Base-by-base conservation (phyloP, 805 yeast species). In the Nematodospora valgi region DNA sequence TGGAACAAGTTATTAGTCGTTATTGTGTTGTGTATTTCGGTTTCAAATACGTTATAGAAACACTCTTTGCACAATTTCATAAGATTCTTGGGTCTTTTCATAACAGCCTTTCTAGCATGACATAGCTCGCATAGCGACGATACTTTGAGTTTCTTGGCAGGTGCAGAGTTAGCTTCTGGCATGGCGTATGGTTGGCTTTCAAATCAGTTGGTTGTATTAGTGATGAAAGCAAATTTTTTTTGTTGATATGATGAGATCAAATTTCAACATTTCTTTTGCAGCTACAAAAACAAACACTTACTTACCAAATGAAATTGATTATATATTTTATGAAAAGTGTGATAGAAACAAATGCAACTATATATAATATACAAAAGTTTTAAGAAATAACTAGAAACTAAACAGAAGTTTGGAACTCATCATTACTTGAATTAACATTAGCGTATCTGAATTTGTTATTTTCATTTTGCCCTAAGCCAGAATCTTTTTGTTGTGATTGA, bases 1-100 rank as follows among this genome's bases (percentile, higher is more conserved):
- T 76, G 57, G 50, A 93, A 93, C 31, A 93, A 70, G 1, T 76
- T 67, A 35, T 82, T 81, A 23, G 74, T 66, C 10, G 71, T 65
- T 30, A 93, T 91, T 2, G 98, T 91, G 48, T 87, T 76, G 64
- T 93, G 98, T 44, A 93, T 85, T 56, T 93, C 99, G 0, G 94
- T 85, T 62, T 93, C 99, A 59, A 93, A 93, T 2, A 88, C 94
- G 40, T 76, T 72, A 55, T 72, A 91, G 57, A 93, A 93, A 59
- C 99, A 93, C 40, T 76, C 78, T 52, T 88, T 89, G 61, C 99
- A 93, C 11, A 93, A 70, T 52, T 85, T 87, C 59, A 84, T 91
- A 27, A 86, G 71, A 46, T 89, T 93, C 55, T 94, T 91, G 7
- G 99, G 99, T 43, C 98, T 72, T 51, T 80, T 84, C 70, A 93